Base-by-base conservation (phyloP, 2,329 filamentous ascomycete genomes). In the Trichophaea hybrida region DNA sequence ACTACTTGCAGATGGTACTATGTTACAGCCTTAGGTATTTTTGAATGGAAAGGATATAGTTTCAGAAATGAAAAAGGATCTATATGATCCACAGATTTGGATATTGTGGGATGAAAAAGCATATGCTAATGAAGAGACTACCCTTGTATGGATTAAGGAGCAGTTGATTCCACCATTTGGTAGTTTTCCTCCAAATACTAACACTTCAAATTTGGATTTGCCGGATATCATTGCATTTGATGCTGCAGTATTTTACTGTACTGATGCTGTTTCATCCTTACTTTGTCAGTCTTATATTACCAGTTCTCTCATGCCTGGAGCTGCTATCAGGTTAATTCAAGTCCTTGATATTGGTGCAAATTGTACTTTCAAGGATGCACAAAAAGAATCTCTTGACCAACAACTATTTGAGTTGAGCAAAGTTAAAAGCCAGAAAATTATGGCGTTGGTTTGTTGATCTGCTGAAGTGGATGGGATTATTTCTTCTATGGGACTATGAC, bases 71-170 rank as follows among this genome's bases (percentile, higher is more conserved):
- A 49, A 62, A 40, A n/a, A 37, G 4, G 4, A 8, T 5, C 44
- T 49, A 12, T 60, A 60, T 35, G 32, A 60, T 24, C 6, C 17
- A 1, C 1, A 54, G 1, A 48, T 58, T 10, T 33, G n/a, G 6
- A 35, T 56, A 2, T 43, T 48, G 32, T 60, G 57, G 12, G 55
- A 58, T 15, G 17, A 38, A 4, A 48, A 58, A 15, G 40, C 10
- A 1, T 62, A 58, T 31, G 34, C 54, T 1, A 62, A 62, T 6
- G 34, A 58, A 34, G 5, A 33, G 1, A 37, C 34, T 12, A 52
- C 57, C 31, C 17, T 60, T 3, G 40, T 49, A 4, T 62, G 58
- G 51, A 59, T 59, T 33, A 12, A 2, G 2, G 46, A 50, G 10
- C 46, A 50, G 46, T 17, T 50, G 10, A 24, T 24, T 50, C 46